A percentile compares a stretch with the other conserved stretches of the same genome.
These are phyloP conservation scores for Rhizopogon vinicolor DNA, from an alignment of 768 basidiomycete species.

Conservation along the genomic window DNA sequence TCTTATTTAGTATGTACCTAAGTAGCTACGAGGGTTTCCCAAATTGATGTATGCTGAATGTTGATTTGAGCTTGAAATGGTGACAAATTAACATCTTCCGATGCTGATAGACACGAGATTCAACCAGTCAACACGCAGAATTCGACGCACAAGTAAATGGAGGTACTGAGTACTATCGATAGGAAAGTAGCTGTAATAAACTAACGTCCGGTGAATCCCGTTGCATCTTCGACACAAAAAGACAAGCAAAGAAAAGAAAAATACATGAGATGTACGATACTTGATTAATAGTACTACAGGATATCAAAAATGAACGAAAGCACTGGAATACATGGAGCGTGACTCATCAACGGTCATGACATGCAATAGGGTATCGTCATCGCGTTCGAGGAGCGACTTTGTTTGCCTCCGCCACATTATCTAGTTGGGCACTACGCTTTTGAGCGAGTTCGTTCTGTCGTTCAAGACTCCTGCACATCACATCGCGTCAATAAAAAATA, in stretches of 20 bases:
- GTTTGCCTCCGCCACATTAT: conserved; percentile 25
- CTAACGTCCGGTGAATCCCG: no score
- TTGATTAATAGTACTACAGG: background rate
- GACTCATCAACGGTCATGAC: background rate
- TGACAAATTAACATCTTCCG: no score
- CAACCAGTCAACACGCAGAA: no score
- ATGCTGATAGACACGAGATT: no score
- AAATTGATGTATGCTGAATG: no score
- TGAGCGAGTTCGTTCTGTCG: conserved; percentile 76
- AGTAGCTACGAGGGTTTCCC: no score
- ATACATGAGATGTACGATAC: conserved; percentile 1
- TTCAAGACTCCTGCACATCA: conserved; percentile 59
- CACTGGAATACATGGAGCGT: background rate
- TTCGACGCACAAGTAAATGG: no score
- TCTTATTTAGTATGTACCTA: no score
- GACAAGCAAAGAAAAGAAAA: background rate
- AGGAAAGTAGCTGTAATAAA: no score
- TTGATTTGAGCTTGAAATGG: no score
- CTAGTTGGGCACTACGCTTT: conserved; percentile 49
- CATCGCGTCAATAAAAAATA: conserved; percentile 41
- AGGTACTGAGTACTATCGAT: no score
- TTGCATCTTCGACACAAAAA: no score
- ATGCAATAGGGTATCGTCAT: background rate
- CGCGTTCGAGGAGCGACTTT: conserved; percentile 7
- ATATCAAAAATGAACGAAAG: background rate